Percentiles rank a stretch among this genome's conserved stretches.
Conservation (phyloP, 2,329 filamentous ascomycete species). For the Podosphaera xanthii region DNA sequence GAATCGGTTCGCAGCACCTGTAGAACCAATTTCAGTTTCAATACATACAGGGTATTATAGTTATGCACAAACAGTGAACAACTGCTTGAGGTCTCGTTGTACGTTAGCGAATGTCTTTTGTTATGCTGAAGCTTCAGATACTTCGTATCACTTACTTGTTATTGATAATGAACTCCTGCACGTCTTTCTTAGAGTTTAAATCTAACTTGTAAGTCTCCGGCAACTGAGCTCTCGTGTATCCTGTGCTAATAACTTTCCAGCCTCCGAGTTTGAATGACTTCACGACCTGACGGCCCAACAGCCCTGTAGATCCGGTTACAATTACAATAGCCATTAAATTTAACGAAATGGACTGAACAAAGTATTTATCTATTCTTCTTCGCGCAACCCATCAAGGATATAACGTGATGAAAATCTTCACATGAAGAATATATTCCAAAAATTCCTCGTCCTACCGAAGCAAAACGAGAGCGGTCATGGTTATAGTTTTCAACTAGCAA, state of each 20-base stretch:
- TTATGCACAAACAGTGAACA: conserved; percentile 45
- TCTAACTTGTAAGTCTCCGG: conserved; percentile 31
- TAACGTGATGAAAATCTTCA: conserved; percentile 28
- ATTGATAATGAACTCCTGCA: conserved; percentile 27
- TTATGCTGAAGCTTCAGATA: background rate
- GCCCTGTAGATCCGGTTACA: conserved; percentile 64
- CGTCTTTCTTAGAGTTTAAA: conserved; percentile 18
- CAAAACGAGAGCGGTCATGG: conserved; percentile 53
- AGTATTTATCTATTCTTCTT: conserved; percentile 22
- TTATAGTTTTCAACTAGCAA: conserved; percentile 39
- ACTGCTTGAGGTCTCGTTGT: conserved; percentile 45
- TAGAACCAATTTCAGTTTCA: conserved; percentile 2
- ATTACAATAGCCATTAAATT: conserved; percentile 31
- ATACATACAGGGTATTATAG: background rate
- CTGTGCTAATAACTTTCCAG: conserved; percentile 53
- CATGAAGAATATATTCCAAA: conserved; percentile 34
- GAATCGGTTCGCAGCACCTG: conserved; percentile 69
- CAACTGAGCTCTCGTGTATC: conserved; percentile 50
- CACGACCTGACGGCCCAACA: conserved; percentile 60
- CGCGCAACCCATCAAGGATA: conserved; percentile 21
- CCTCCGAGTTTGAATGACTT: conserved; percentile 41
- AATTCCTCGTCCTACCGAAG: conserved; percentile 53
- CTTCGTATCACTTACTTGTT: conserved; percentile 25
- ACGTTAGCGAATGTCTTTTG: conserved; percentile 2
- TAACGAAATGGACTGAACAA: background rate